phyloP scores from a whole-genome alignment of 768 basidiomycete genomes.

The Cyathus striatus region DNA sequence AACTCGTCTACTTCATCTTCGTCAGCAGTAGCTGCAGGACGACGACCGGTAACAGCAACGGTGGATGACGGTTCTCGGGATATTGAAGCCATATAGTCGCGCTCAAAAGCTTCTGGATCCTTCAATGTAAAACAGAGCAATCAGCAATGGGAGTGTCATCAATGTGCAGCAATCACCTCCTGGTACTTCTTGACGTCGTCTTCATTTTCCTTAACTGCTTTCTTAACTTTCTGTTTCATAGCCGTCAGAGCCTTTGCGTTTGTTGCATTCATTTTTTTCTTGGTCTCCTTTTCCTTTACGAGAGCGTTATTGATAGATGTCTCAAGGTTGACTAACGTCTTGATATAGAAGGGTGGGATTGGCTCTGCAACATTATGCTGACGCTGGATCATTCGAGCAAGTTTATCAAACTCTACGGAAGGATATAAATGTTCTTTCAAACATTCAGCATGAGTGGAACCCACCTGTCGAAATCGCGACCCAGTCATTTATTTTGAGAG shows the following conservation, averaged over 20 bases:
- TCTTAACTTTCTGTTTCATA: slow-evolving; percentile 98
- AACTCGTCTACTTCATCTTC: slow-evolving; percentile 67
- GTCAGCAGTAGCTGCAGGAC: slow-evolving; percentile 25
- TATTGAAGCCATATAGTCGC: slow-evolving; percentile 57
- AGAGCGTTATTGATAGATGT: slow-evolving; percentile 65
- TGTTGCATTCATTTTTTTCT: slow-evolving; percentile 94
- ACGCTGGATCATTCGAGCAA: slow-evolving; percentile 83
- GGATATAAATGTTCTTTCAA: slow-evolving; percentile 7
- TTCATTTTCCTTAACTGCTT: slow-evolving; percentile 86
- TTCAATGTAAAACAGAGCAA: slow-evolving; percentile 20
- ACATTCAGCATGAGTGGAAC: slow-evolving; percentile 13
- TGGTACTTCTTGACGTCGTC: slow-evolving; percentile 73
- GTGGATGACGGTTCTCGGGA: slow-evolving; percentile 37
- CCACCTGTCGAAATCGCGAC: slow-evolving; percentile 82
- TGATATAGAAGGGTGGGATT: slow-evolving; percentile 82
- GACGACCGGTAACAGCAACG: slow-evolving; percentile 24
- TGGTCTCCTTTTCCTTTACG: slow-evolving; percentile 84
- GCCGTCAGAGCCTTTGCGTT: slow-evolving; percentile 92
- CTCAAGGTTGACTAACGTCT: slow-evolving; percentile 72
- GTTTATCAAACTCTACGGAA: slow-evolving; percentile 87
- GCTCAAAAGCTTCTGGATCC: slow-evolving; percentile 88
- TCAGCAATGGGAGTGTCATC: background rate
- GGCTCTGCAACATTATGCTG: slow-evolving; percentile 84
- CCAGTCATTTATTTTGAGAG: slow-evolving; percentile 96
- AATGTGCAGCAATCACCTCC: slow-evolving; percentile 50